Evolutionary conservation across 768 basidiomycete genomes (phyloP).

Genomic region (Tephrocybe sp.): DNA sequence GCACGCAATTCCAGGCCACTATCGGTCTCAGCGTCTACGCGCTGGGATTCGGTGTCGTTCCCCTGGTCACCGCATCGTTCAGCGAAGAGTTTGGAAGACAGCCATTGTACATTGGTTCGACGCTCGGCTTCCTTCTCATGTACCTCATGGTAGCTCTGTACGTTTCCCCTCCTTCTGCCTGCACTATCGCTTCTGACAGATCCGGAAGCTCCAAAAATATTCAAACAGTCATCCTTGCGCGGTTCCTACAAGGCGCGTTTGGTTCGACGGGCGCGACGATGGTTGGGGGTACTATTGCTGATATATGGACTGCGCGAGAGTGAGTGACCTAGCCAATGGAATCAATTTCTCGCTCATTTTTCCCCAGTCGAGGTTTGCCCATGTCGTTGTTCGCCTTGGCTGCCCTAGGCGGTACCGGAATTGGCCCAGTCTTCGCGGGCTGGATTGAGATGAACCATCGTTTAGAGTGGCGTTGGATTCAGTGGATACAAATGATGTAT

Average conservation of each 20-base stretch:
- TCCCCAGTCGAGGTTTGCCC: constrained; percentile 67
- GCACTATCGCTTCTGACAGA: neutral
- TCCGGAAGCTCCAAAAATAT: constrained; percentile 45
- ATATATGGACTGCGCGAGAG: constrained; percentile 67
- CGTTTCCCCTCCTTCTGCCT: constrained; percentile 14
- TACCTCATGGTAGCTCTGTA: constrained; percentile 50
- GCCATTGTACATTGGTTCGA: constrained; percentile 55
- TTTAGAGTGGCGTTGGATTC: constrained; percentile 80
- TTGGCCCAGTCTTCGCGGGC: constrained; percentile 64
- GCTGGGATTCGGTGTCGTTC: constrained; percentile 61
- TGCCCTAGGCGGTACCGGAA: constrained; percentile 59
- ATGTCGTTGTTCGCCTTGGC: constrained; percentile 72
- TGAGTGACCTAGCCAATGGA: constrained; percentile 24
- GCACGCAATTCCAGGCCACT: constrained; percentile 44
- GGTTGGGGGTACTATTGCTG: constrained; percentile 74
- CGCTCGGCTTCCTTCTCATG: constrained; percentile 48
- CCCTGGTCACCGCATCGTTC: constrained; percentile 66
- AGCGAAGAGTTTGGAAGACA: constrained; percentile 74
- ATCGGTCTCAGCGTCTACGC: constrained; percentile 53
- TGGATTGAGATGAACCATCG: constrained; percentile 63
- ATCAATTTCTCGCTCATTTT: neutral
- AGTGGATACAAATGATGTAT: constrained; percentile 76
- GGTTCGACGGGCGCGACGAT: constrained; percentile 72
- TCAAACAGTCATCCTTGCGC: constrained; percentile 61
- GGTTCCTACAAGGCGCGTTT: constrained; percentile 66